Percentiles rank a stretch among this genome's conserved stretches.
These are phyloP conservation scores for Psidium guajava DNA, from an alignment of 345 rosid genomes.

Conservation along the genomic window DNA sequence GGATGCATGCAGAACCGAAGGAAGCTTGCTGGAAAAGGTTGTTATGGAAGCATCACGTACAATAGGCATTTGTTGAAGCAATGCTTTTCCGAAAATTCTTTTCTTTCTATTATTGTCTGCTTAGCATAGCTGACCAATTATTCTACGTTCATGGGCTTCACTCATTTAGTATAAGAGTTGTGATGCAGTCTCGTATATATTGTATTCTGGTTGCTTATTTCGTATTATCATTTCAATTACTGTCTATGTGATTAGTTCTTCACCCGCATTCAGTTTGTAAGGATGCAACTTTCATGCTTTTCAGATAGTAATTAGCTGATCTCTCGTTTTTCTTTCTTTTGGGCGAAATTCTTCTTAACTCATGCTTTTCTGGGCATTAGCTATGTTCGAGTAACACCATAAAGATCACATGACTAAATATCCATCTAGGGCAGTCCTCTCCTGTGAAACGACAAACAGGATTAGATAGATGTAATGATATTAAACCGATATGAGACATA, in stretches of 20 bases:
- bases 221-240: not conserved
- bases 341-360: not conserved
- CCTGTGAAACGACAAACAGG: not conserved
- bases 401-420: not conserved
- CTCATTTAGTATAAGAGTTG: not conserved
- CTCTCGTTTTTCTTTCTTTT: not conserved
- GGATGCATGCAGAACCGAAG: conserved; percentile 55
- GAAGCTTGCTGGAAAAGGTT: conserved; percentile 80
- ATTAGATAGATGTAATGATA: not conserved
- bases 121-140: not conserved
- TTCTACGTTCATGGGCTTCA: not conserved
- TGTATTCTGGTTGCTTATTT: not conserved
- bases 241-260: not conserved
- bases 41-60: not conserved
- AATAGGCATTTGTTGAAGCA: not conserved
- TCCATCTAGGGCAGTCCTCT: not conserved
- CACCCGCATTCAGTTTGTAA: not conserved
- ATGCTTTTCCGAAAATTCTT: not conserved
- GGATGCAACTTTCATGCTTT: not conserved
- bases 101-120: not conserved
- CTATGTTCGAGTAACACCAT: not conserved
- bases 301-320: not conserved
- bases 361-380: not conserved
- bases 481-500: not conserved
- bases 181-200: not conserved